These are phyloP conservation scores for Naganishia antarctica DNA, from an alignment of 768 basidiomycete genomes.

Conservation along the genomic window DNA sequence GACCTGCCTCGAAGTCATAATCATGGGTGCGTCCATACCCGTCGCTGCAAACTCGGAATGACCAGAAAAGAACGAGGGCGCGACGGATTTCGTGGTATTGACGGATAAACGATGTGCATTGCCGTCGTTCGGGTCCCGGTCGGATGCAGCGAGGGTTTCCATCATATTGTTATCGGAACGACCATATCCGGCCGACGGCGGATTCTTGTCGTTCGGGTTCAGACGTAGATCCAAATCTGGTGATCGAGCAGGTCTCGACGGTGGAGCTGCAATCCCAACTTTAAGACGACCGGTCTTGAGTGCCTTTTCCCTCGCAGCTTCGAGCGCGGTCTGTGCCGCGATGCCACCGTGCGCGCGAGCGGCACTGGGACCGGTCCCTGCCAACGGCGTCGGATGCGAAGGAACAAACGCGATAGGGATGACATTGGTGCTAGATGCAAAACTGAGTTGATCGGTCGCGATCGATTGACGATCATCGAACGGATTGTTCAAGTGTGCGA, in stretches of 20 bases:
- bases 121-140: not conserved
- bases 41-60: slow-evolving; percentile 36
- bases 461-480: slow-evolving; percentile 42
- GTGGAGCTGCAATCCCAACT: slow-evolving; percentile 20
- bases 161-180: not conserved
- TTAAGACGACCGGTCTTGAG: not conserved
- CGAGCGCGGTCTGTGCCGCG: slow-evolving; percentile 2
- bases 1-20: slow-evolving; percentile 44
- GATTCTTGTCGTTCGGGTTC: slow-evolving; percentile 8
- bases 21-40: slow-evolving; percentile 43
- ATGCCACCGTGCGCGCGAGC: slow-evolving; percentile 27
- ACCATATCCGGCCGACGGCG: too few relatives aligned
- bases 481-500: slow-evolving; percentile 33
- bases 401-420: slow-evolving; percentile 47
- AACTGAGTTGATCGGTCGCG: slow-evolving; percentile 30
- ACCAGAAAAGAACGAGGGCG: slow-evolving; percentile 40
- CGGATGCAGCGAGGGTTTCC: slow-evolving; percentile 17
- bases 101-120: slow-evolving; percentile 3
- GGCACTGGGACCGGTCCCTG: not conserved
- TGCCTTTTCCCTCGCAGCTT: slow-evolving; percentile 19
- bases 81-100: slow-evolving; percentile 26
- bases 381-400: slow-evolving; percentile 27
- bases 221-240: slow-evolving; percentile 44
- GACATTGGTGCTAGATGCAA: slow-evolving; percentile 34
- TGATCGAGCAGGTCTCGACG: slow-evolving; percentile 40